phyloP scores from a whole-genome alignment of 768 basidiomycete genomes.

The Boletales sp. region DNA sequence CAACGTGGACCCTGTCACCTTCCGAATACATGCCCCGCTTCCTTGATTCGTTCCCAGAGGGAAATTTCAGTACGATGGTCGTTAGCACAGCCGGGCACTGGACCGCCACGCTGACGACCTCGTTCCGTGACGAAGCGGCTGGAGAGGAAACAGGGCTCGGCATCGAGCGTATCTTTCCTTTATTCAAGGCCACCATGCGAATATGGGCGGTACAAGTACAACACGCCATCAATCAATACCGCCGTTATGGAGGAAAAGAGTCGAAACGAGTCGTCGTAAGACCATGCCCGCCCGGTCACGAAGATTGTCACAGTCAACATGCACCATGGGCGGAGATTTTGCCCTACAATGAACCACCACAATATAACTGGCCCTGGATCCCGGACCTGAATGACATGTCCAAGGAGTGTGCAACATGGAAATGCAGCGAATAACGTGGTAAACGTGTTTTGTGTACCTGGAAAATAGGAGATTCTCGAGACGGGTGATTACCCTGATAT shows the following conservation, averaged over 20 bases:
- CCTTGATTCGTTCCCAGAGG: constrained; percentile 40
- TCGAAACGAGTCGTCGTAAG: constrained; percentile 50
- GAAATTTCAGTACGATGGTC: constrained; percentile 58
- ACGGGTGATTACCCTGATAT: constrained; percentile 47
- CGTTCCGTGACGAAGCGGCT: constrained; percentile 31
- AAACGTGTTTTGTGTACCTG: neutral
- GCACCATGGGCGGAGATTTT: constrained; percentile 45
- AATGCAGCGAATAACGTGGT: neutral
- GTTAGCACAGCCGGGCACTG: constrained; percentile 68
- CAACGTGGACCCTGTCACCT: constrained; percentile 50
- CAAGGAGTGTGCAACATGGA: constrained; percentile 35
- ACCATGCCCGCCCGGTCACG: constrained; percentile 63
- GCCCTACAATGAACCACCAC: constrained; percentile 39
- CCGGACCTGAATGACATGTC: constrained; percentile 54
- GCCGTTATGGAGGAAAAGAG: constrained; percentile 20
- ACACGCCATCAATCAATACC: constrained; percentile 35
- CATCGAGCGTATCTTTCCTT: constrained; percentile 49
- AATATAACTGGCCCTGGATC: constrained; percentile 68
- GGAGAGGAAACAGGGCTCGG: constrained; percentile 40
- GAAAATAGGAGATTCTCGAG: constrained; percentile 37
- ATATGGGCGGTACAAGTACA: constrained; percentile 56
- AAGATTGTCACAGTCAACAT: constrained; percentile 50
- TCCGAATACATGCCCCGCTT: constrained; percentile 52
- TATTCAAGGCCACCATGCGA: constrained; percentile 55
- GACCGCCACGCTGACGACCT: constrained; percentile 54